Percentiles rank a stretch among this genome's conserved stretches.
phyloP scores from a whole-genome alignment of 371 early-diverging fungal species.

The Apophysomyces ossiformis region DNA sequence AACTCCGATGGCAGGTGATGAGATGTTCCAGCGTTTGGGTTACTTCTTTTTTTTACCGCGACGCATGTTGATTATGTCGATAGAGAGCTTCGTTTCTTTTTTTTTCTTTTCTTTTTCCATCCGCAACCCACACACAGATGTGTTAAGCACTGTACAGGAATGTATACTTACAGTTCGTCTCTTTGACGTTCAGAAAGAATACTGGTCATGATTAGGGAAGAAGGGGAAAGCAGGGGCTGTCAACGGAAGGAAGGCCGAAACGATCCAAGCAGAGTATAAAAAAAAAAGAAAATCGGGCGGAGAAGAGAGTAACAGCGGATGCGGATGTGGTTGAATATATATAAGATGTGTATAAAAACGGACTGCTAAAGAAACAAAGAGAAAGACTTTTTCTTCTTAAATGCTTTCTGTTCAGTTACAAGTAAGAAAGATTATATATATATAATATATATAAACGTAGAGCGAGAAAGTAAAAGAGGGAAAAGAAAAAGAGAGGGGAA shows the following conservation, averaged over 20 bases:
- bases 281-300: conserved; percentile 12
- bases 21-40: not conserved
- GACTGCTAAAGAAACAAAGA: conserved; percentile 3
- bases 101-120: not conserved
- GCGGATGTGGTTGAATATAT: not conserved
- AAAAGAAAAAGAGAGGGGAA: not conserved
- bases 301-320: not conserved
- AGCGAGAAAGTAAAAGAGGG: not conserved
- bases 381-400: not conserved
- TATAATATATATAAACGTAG: not conserved
- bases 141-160: not conserved
- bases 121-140: conserved; percentile 7
- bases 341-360: not conserved
- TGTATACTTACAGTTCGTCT: conserved; percentile 69
- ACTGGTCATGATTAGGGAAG: conserved; percentile 43
- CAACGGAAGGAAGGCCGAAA: conserved; percentile 13
- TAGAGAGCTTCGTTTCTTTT: not conserved
- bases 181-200: conserved; percentile 75
- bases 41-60: conserved; percentile 1
- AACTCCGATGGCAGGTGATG: not conserved
- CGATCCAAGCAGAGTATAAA: conserved; percentile 7
- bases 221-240: not conserved
- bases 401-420: too few relatives aligned
- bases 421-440: too few relatives aligned
- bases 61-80: conserved; percentile 7